phyloP scores from a whole-genome alignment of 805 yeast genomes.

The Danielozyma ontarioensis region DNA sequence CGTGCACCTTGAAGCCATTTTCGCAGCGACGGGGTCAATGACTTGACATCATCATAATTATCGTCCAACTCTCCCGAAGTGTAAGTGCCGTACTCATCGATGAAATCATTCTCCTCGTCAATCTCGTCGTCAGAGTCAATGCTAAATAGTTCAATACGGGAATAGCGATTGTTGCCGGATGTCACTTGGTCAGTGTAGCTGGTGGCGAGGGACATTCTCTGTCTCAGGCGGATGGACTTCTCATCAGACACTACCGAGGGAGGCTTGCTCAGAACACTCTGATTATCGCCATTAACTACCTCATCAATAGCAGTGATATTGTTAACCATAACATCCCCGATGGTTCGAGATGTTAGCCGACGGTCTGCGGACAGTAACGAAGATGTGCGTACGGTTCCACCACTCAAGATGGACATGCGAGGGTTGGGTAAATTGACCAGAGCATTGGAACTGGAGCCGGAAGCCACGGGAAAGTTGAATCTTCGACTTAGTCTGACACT shows the following conservation, averaged over 20 bases:
- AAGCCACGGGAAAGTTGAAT: conserved; percentile 15
- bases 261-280: conserved; percentile 21
- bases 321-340: conserved; percentile 60
- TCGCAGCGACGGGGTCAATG: background rate
- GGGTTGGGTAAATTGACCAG: conserved; percentile 6
- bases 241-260: conserved; percentile 15
- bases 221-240: conserved; percentile 6
- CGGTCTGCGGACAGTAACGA: conserved; percentile 16
- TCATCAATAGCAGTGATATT: conserved; percentile 54
- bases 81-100: conserved; percentile 10
- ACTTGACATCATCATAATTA: conserved; percentile 5
- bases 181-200: conserved; percentile 18
- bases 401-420: conserved; percentile 7
- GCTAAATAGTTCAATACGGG: conserved; percentile 44
- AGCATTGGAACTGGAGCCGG: conserved; percentile 5
- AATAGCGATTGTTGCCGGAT: conserved; percentile 24
- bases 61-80: conserved; percentile 29
- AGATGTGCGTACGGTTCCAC: conserved; percentile 10
- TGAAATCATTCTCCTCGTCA: conserved; percentile 37
- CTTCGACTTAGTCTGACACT: conserved; percentile 57
- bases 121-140: conserved; percentile 30
- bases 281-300: conserved; percentile 26
- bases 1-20: conserved; percentile 92
- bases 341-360: conserved; percentile 35
- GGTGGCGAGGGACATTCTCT: conserved; percentile 24